A percentile compares a stretch with the other conserved stretches of the same genome.
Evolutionary conservation across 305 asterid genomes (phyloP).

Genomic region (Coffea humblotiana): DNA sequence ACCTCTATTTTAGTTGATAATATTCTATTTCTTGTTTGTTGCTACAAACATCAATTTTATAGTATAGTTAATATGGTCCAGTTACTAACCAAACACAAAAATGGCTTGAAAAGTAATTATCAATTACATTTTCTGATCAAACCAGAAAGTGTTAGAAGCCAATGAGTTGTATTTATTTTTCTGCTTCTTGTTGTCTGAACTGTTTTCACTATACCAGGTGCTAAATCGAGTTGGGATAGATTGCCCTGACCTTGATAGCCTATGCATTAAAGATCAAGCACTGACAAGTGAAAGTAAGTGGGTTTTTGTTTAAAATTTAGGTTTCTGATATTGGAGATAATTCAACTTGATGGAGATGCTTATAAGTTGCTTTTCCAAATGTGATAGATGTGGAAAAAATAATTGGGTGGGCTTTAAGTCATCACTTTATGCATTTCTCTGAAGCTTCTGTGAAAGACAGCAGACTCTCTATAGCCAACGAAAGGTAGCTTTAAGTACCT

Average conservation of each 20-base stretch:
- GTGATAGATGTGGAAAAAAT: conserved; percentile 66
- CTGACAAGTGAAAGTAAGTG: conserved; percentile 76
- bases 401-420: conserved; percentile 84
- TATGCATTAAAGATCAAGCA: conserved; percentile 78
- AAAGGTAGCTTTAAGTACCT: conserved; percentile 42
- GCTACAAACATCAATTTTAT: not conserved
- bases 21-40: not conserved
- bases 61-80: not conserved
- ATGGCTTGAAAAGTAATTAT: not conserved
- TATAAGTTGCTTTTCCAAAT: conserved; percentile 25
- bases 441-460: conserved; percentile 45
- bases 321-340: conserved; percentile 17
- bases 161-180: not conserved
- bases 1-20: not conserved
- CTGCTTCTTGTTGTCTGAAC: conserved; percentile 5
- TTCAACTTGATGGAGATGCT: conserved; percentile 26
- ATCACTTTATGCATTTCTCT: conserved; percentile 69
- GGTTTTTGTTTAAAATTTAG: conserved; percentile 16
- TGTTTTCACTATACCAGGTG: conserved; percentile 39
- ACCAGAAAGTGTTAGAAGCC: not conserved
- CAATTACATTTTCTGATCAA: not conserved
- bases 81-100: not conserved
- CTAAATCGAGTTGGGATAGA: conserved; percentile 61
- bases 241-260: conserved; percentile 67
- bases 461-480: conserved; percentile 58